These are phyloP conservation scores for Sphenostylis stenocarpa DNA, from an alignment of 306 rosid species.

Conservation along the genomic window DNA sequence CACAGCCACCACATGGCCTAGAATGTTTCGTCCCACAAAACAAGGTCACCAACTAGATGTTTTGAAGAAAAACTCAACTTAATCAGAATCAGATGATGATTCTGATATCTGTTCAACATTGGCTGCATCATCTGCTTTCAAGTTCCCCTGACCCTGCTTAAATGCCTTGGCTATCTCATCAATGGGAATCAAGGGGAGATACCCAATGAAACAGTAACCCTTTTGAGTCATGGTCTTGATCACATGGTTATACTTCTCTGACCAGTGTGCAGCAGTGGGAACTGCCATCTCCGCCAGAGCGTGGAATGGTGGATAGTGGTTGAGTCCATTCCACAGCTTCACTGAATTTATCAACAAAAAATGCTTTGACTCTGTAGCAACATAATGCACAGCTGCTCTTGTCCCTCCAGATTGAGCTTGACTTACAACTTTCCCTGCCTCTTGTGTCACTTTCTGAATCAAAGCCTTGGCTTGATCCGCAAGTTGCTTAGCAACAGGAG, in stretches of 20 bases:
- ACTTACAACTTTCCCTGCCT: constrained; percentile 40
- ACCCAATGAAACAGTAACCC: constrained; percentile 52
- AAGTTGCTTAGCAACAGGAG: constrained; percentile 55
- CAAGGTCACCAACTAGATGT: neutral
- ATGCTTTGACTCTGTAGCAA: constrained; percentile 57
- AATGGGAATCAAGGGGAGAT: constrained; percentile 70
- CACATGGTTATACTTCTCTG: constrained; percentile 59
- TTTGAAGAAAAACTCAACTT: neutral
- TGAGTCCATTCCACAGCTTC: constrained; percentile 53
- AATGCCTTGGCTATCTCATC: constrained; percentile 57
- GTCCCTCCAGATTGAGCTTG: constrained; percentile 66
- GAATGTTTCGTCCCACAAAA: neutral
- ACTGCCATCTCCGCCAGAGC: constrained; percentile 51
- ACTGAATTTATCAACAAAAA: constrained; percentile 45
- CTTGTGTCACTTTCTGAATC: constrained; percentile 37
- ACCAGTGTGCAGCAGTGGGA: constrained; percentile 50
- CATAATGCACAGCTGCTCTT: constrained; percentile 53
- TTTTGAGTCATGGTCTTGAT: constrained; percentile 50
- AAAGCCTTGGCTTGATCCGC: constrained; percentile 35
- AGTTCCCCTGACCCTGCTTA: constrained; percentile 36
- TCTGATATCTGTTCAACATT: constrained; percentile 28
- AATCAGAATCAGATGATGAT: constrained; percentile 50
- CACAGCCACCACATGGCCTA: constrained; percentile 12
- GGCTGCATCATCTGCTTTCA: constrained; percentile 29
- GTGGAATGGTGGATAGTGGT: constrained; percentile 52